Evolutionary conservation across 192 early-diverging fungal genomes (phyloP), one percentile per base, ranked within the genome.

Genomic region (Coemansia sp.): DNA sequence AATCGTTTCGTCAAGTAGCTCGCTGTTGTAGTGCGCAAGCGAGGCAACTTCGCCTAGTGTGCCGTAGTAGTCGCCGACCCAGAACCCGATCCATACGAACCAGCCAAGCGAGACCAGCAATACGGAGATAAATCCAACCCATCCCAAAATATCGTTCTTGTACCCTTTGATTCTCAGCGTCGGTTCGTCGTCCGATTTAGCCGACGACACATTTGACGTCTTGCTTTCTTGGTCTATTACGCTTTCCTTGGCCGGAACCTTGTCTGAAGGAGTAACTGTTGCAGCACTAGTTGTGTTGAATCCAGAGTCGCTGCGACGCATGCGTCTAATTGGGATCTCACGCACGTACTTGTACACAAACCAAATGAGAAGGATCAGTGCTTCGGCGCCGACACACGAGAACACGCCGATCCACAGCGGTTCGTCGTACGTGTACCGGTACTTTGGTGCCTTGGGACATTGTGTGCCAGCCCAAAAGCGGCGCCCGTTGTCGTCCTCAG

Each of bases 61-160:
- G 64, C 86, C 86, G 79, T 91, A 93, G 80, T 92, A 88, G 76
- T 93, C 91, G 14, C 81, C 64, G n/a, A 90, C 84, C 18, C 92
- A 66, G 42, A 87, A 68, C n/a, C 73, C 81, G 34, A 93, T 67
- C 51, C 89, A 79, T 9, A 85, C 78, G n/a, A 92, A 63, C 79
- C 85, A 92, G 17, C 83, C 76, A 23, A 87, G 63, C 8, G 87
- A 87, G 11, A 83, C 82, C 18, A 82, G 36, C 24, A 86, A 60
- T 14, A 78, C 76, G 23, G 84, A 82, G 37, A 67, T 65, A 55
- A 76, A 76, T 3, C 85, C 72, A n/a, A 81, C 56, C 21, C 61
- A 62, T 15, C 91, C 91, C 40, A 85, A 63, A 14, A 60, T 42
- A 66, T 86, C 82, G 50, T 71, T 73, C 25, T 77, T 64, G 73